Conservation (phyloP, 768 basidiomycete species). For the Lentinus brumalis region DNA sequence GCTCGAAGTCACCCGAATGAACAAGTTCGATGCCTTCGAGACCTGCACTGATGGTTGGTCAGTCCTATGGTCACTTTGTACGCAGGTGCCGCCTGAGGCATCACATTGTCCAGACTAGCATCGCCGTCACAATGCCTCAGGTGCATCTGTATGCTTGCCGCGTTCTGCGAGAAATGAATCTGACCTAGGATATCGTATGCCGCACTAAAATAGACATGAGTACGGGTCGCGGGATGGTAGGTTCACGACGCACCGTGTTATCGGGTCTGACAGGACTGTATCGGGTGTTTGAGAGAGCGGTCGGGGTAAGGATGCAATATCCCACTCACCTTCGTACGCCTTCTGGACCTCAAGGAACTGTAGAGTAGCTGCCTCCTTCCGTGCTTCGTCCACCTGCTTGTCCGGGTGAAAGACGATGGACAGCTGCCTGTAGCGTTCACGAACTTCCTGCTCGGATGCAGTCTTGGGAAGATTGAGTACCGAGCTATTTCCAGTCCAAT, state of each 20-base stretch:
- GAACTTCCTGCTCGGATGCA: constrained; percentile 68
- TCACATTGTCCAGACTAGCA: background rate
- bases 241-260: constrained; percentile 54
- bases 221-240: constrained; percentile 4
- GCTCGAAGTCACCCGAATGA: constrained; percentile 14
- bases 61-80: background rate
- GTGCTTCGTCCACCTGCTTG: constrained; percentile 63
- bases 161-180: too few species aligned
- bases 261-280: constrained; percentile 68
- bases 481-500: constrained; percentile 41
- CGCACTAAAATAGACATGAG: constrained; percentile 44
- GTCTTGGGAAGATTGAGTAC: constrained; percentile 70
- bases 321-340: constrained; percentile 71
- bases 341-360: constrained; percentile 78
- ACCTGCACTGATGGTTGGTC: constrained; percentile 21
- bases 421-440: constrained; percentile 69
- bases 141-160: too few species aligned
- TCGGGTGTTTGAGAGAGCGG: constrained; percentile 1
- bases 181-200: constrained; percentile 76
- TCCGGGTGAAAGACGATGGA: constrained; percentile 87
- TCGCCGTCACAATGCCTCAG: too few species aligned
- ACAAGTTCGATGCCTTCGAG: constrained; percentile 22
- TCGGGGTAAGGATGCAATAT: background rate
- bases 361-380: constrained; percentile 60
- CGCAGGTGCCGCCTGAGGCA: constrained; percentile 12